Base-by-base conservation (phyloP, 352 stramenopile species). In the Elongisporangium anandrum region DNA sequence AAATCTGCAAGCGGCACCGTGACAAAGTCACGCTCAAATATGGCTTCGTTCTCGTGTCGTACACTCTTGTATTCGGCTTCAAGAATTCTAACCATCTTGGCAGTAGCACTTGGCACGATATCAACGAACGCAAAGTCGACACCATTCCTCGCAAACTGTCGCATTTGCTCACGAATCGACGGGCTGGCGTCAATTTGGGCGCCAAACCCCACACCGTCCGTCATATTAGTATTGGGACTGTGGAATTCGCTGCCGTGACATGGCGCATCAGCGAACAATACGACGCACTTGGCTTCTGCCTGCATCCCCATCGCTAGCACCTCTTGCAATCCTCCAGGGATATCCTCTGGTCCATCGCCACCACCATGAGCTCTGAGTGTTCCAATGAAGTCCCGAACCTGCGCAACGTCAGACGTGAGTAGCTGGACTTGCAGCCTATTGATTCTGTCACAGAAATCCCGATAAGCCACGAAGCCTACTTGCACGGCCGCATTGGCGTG, bases 101-200 rank as follows among this genome's bases (percentile, higher is more conserved):
- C 50, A 1, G 70, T 80, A n/a, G 34, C 9, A 0, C 5, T 16
- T 6, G 70, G 68, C 0, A 60, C 0, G 16, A 78, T 62, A 38
- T 80, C 66, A 16, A 83, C 66, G 19, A 78, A 67, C 2, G 67
- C 69, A 20, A 83, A 72, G n/a, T 83, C 73, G 22, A 83, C 74
- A 0, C 70, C 73, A 4, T 55, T 45, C 2, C 8, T n/a, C 7
- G 54, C 61, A 2, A 83, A 50, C 57, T 57, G 49, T 24, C 66
- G 54, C 70, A 78, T 76, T 56, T 80, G 65, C 23, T 45, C 38
- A 16, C 65, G 64, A 57, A 81, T 81, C 38, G 65, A 57, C 0
- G 74, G 72, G 7, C 65, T 72, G 12, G 53, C 54, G 1, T 50
- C n/a, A 7, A 76, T 78, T 17, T 74, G 41, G 0, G 0, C 4